Base-by-base conservation (phyloP, 2,329 filamentous ascomycete genomes). In the Epicoccum nigrum region DNA sequence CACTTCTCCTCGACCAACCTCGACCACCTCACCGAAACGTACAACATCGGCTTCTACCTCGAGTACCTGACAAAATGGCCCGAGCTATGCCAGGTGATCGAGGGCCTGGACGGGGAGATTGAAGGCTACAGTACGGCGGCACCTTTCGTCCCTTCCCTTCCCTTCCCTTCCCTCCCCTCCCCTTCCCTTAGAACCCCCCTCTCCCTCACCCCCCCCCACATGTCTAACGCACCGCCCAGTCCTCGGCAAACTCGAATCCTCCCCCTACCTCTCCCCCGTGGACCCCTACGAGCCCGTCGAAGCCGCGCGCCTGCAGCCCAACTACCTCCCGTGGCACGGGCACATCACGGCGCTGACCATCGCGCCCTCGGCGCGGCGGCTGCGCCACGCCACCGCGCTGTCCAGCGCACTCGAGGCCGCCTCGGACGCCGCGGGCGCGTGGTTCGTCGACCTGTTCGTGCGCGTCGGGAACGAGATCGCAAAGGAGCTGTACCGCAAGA, bases 271-370 rank as follows among this genome's bases (percentile, higher is more conserved):
- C 13, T 80, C 89, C 35, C 85, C 86, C 45, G 84, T 89, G 71
- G 82, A 85, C 53, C 86, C 86, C 66, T 94, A 90, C 41, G 82
- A 87, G 66, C 92, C 78, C 12, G 45, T 62, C 38, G 74, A 68
- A 11, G 76, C 59, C 15, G 45, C 53, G 17, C 40, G 73, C 59
- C 70, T 76, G 11, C 73, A 75, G 56, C 72, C 76, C 4, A 78
- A 97, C 77, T 96, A 95, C 77, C 87, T 96, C n/a, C 93, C 93
- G n/a, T 97, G 92, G 90, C 94, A 99, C 77, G 93, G 92, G 16
- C 94, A 99, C 76, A 96, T 99, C 70, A 99, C 94, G 4, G 94
- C 93, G 28, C 81, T 99, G 43, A 97, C 94, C 0, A 90, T 99
- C 16, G 88, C 93, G 0, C 94, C 94, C 0, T 85, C 88, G 49